These are phyloP conservation scores for Ascocoryne sarcoides DNA, from an alignment of 2,329 filamentous ascomycete genomes.

Conservation along the genomic window DNA sequence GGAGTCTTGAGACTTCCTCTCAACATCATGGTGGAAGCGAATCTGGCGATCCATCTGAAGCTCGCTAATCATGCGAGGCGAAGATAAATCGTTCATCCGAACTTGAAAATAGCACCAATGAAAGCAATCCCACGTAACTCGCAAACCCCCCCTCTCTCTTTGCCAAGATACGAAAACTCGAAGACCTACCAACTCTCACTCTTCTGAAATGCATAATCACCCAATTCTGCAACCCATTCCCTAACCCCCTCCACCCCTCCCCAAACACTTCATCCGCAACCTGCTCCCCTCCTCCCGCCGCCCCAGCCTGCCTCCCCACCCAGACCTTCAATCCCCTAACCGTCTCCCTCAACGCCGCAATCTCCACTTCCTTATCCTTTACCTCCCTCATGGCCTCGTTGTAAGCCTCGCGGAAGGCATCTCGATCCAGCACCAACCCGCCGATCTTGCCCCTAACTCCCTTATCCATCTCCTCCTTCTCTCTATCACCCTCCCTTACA, in stretches of 20 bases:
- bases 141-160: too few species aligned
- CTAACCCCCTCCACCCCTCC: slow-evolving; percentile 51
- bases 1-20: too few species aligned
- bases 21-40: too few species aligned
- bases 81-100: too few species aligned
- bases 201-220: slow-evolving; percentile 60
- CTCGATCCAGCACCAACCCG: slow-evolving; percentile 24
- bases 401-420: slow-evolving; percentile 38
- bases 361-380: slow-evolving; percentile 46
- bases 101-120: too few species aligned
- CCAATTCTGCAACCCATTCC: slow-evolving; percentile 67
- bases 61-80: too few species aligned
- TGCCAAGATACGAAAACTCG: too few species aligned
- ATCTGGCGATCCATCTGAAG: too few species aligned
- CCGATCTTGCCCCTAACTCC: slow-evolving; percentile 24
- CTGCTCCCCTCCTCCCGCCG: slow-evolving; percentile 39
- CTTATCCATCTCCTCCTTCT: slow-evolving; percentile 29
- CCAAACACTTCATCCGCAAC: slow-evolving; percentile 58
- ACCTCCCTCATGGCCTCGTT: slow-evolving; percentile 39
- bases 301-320: slow-evolving; percentile 57
- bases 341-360: slow-evolving; percentile 46
- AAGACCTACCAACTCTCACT: slow-evolving; percentile 39
- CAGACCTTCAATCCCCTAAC: slow-evolving; percentile 62
- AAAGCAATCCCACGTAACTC: too few species aligned
- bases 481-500: slow-evolving; percentile 40